Percentiles rank a stretch among this genome's conserved stretches.
Evolutionary conservation across 208 protist genomes (phyloP).

Genomic region (Leishmania lainsoni): DNA sequence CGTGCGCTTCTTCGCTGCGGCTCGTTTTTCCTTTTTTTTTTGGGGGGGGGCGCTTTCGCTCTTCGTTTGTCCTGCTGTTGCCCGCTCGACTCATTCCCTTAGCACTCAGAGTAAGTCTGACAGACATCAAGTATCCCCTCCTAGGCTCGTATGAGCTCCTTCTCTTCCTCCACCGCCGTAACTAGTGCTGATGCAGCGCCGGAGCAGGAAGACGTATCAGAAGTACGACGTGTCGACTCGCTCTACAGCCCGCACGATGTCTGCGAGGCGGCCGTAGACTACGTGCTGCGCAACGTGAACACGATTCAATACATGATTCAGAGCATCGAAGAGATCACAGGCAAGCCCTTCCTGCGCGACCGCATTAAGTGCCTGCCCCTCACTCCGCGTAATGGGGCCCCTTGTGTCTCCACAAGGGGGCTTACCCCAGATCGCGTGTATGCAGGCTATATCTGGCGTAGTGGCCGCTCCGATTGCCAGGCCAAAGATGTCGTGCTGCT

Average conservation of each 20-base stretch:
- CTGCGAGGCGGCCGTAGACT: constrained; percentile 71
- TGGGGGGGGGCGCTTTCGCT: neutral
- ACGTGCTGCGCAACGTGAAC: constrained; percentile 76
- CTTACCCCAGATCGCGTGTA: constrained; percentile 31
- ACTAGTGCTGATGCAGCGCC: neutral
- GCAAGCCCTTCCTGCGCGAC: constrained; percentile 50
- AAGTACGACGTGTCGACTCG: neutral
- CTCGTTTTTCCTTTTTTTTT: constrained; percentile 4
- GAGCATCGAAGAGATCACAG: constrained; percentile 71
- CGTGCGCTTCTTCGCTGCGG: constrained; percentile 6
- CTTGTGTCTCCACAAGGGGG: neutral
- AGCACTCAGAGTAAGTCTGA: neutral
- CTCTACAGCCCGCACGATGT: constrained; percentile 47
- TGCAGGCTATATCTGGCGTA: constrained; percentile 85
- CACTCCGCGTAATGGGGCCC: constrained; percentile 1
- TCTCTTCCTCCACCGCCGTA: neutral
- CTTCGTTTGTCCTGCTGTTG: neutral
- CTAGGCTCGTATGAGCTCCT: neutral
- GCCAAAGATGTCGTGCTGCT: constrained; percentile 81
- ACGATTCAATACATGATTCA: constrained; percentile 87
- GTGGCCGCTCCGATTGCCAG: constrained; percentile 51
- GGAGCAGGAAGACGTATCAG: neutral
- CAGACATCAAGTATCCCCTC: neutral
- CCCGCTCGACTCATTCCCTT: neutral
- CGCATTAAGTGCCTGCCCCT: constrained; percentile 80